Percentiles rank a stretch among this genome's conserved stretches.
Evolutionary conservation across 768 basidiomycete genomes (phyloP).

Genomic region (Tephrocybe rancida): DNA sequence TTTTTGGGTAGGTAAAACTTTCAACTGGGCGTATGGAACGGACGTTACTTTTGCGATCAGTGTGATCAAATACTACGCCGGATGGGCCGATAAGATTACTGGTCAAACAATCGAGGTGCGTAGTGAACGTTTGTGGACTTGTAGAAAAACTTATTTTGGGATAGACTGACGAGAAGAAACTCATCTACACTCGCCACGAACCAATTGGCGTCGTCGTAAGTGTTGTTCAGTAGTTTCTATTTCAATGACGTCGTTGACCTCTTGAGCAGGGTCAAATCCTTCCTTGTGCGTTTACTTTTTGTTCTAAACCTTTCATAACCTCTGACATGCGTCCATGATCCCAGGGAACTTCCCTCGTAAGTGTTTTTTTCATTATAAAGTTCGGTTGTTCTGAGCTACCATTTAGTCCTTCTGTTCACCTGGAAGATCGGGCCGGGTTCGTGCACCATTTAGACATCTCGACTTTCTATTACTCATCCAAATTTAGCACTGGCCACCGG

Average conservation of each 20-base stretch:
- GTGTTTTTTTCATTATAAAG: constrained; percentile 1
- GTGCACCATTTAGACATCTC: neutral
- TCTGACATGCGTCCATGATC: constrained; percentile 19
- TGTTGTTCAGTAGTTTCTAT: neutral
- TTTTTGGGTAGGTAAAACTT: constrained; percentile 30
- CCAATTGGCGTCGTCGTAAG: constrained; percentile 52
- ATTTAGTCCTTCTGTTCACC: constrained; percentile 55
- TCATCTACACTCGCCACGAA: constrained; percentile 65
- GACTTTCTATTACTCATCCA: constrained; percentile 23
- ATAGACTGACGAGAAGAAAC: constrained; percentile 44
- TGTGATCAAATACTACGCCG: constrained; percentile 40
- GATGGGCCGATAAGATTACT: constrained; percentile 60
- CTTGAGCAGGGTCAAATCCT: constrained; percentile 27
- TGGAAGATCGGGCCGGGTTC: constrained; percentile 85
- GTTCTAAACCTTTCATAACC: neutral
- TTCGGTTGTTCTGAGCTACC: constrained; percentile 17
- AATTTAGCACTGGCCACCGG: constrained; percentile 74
- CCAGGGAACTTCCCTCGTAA: constrained; percentile 68
- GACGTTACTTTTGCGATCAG: constrained; percentile 17
- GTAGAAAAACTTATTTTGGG: neutral
- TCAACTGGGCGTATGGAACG: constrained; percentile 19
- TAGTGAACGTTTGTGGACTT: neutral
- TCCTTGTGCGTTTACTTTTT: constrained; percentile 22
- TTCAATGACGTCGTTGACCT: neutral
- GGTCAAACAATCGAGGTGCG: constrained; percentile 51